Evolutionary conservation across 2,329 filamentous ascomycete species (phyloP), one percentile per base, ranked within the genome.

Genomic region (Paraconiothyrium brasiliense): DNA sequence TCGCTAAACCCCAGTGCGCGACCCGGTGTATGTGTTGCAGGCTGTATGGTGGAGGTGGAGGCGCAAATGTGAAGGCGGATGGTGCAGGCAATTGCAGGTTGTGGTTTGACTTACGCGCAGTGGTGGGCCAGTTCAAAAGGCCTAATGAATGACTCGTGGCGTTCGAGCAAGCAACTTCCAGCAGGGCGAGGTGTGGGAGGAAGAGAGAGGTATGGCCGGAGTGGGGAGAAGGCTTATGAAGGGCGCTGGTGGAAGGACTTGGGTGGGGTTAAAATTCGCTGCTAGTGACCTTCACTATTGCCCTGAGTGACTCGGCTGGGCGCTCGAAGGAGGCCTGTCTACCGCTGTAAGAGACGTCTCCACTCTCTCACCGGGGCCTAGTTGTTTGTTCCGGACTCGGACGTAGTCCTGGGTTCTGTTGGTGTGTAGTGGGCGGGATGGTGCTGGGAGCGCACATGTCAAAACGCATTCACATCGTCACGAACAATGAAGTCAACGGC

Each of bases 261-360:
- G 63, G 65, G 74, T 75, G 76, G 75, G 76, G 76, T 76, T 60
- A 74, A 75, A 76, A 70, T 73, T 72, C 66, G 66, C 51, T 68
- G 68, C 76, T 78, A 77, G 66, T 60, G 66, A 61, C 70, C 64
- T 71, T 73, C 67, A 76, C 74, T 72, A 65, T 67, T 61, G 56
- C 60, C 57, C 65, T 69, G 65, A 69, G 66, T 56, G 71, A 70
- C 72, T 68, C 64, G 71, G 66, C 67, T 41, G 65, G 62, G 67
- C 67, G 65, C 60, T 64, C 51, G 68, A 70, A 66, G 66, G 68
- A 66, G 60, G 66, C 63, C 54, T 62, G 54, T 62, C 59, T 67
- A 63, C 61, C 66, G 66, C 66, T 61, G 64, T 49, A 46, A 43
- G 58, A 59, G 68, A n/a, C 62, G 57, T 67, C 60, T 67, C 65